Conservation (phyloP, 2,329 filamentous ascomycete species). For the Colletotrichum noveboracense region DNA sequence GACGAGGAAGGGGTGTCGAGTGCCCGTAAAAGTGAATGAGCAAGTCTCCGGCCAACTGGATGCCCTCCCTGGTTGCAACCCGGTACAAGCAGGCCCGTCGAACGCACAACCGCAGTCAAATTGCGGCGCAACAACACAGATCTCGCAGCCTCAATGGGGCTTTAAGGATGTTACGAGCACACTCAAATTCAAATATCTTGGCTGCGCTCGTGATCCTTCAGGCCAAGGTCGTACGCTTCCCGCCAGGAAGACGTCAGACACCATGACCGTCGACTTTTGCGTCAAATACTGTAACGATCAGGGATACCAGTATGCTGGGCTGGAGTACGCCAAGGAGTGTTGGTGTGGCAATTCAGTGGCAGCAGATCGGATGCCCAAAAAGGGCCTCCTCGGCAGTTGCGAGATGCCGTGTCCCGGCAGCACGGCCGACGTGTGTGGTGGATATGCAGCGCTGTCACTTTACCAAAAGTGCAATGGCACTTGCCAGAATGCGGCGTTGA, state of each 20-base stretch:
- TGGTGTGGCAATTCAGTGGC: slow-evolving; percentile 39
- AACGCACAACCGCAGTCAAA: slow-evolving; percentile 15
- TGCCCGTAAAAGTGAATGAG: slow-evolving; percentile 52
- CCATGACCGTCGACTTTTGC: slow-evolving; percentile 39
- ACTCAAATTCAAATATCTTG: slow-evolving; percentile 54
- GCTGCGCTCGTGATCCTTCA: slow-evolving; percentile 47
- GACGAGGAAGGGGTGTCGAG: slow-evolving; percentile 52
- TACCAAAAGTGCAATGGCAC: slow-evolving; percentile 38
- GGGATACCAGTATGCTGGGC: slow-evolving; percentile 35
- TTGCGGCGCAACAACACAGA: slow-evolving; percentile 40
- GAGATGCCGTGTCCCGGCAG: slow-evolving; percentile 25
- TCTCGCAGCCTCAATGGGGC: slow-evolving; percentile 40
- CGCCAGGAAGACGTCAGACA: slow-evolving; percentile 29
- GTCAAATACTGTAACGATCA: slow-evolving; percentile 34
- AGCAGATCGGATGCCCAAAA: slow-evolving; percentile 31
- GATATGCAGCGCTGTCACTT: slow-evolving; percentile 35
- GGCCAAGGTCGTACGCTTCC: slow-evolving; percentile 34
- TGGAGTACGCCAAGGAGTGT: slow-evolving; percentile 43
- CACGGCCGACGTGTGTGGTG: slow-evolving; percentile 18
- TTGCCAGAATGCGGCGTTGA: slow-evolving; percentile 27
- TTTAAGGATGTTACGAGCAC: slow-evolving; percentile 50
- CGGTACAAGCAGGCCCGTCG: slow-evolving; percentile 38
- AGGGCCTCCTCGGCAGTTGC: slow-evolving; percentile 48
- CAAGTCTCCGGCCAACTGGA: slow-evolving; percentile 46
- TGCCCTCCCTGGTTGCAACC: slow-evolving; percentile 61